Evolutionary conservation across 805 yeast species (phyloP), one percentile per base, ranked within the genome.

Genomic region (Blastobotrys americana): DNA sequence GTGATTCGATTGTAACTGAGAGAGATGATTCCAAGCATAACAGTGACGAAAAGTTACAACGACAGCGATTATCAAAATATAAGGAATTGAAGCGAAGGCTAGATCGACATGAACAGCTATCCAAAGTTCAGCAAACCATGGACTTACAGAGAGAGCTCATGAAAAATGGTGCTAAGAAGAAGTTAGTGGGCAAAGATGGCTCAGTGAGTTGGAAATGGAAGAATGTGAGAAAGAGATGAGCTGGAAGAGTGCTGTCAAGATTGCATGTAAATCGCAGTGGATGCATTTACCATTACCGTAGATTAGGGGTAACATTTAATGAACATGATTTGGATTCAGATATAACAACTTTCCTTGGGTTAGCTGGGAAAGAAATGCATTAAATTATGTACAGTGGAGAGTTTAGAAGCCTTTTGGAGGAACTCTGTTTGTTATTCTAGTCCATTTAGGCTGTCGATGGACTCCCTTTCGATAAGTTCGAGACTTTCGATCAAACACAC

Each of bases 121-220:
- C 70, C 41, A 73, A 73, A 41, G 84, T 90, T 15, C 82, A 86
- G 57, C 72, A 72, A 35, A 76, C 80, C 56, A 78, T 89, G 78
- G 84, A 83, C 45, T 55, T 76, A 45, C 94, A 88, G 56, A 78
- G 84, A 49, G 95, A 89, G 58, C 73, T 88, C 44, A 87, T 90
- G 95, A 86, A 86, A 62, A 83, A 80, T 53, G 97, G 97, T 0
- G 77, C 79, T 49, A 85, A 84, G 67, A 84, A 82, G 73, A 88
- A 88, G 68, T 62, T 82, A 3, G 70, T 73, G 2, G 82, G 73
- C 45, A 67, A 72, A 13, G 73, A 77, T 27, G 97, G 97, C 3
- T 74, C 75, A 45, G 75, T 76, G 0, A 70, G 73, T 2, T 93
- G 76, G 68, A 86, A 86, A 67, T 90, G 97, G 95, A 85, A 82